phyloP scores from a whole-genome alignment of 1,284 basidiomycete genomes.

The Ganoderma boninense region DNA sequence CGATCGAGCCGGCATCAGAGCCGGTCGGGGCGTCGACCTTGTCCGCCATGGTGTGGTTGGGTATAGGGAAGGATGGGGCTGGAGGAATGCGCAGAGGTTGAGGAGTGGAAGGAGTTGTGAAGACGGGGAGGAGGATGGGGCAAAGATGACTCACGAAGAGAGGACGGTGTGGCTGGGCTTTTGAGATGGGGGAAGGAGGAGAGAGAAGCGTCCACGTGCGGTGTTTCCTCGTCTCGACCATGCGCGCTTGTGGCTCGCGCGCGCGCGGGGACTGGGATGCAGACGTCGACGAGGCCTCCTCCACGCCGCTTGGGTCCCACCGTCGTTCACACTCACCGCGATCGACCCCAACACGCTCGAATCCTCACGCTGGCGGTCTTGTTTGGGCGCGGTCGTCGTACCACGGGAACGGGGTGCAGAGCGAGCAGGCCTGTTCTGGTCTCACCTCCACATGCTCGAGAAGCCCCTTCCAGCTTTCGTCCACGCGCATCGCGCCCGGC shows the following conservation, averaged over 20 bases:
- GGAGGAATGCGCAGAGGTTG: neutral
- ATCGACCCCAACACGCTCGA: neutral
- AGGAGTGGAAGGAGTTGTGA: neutral
- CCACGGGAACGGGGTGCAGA: neutral
- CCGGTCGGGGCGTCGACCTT: slow-evolving; percentile 67
- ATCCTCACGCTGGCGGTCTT: slow-evolving; percentile 1
- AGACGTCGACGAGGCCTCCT: neutral
- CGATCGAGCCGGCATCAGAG: slow-evolving; percentile 56
- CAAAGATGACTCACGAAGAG: slow-evolving; percentile 3
- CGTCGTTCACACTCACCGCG: neutral
- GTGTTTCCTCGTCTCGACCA: neutral
- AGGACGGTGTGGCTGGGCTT: slow-evolving; percentile 2
- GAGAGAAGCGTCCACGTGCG: slow-evolving; percentile 7
- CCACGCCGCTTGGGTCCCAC: neutral
- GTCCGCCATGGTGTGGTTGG: slow-evolving; percentile 60
- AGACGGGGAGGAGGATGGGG: neutral
- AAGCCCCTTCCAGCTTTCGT: slow-evolving; percentile 6
- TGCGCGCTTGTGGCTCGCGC: slow-evolving; percentile 4
- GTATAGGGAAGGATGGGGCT: neutral
- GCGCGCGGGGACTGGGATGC: neutral
- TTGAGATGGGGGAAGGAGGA: slow-evolving; percentile 12
- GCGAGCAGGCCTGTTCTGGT: neutral
- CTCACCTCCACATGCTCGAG: slow-evolving; percentile 12
- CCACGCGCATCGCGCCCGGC: neutral
- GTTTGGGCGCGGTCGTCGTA: neutral